Evolutionary conservation across 352 stramenopile genomes (phyloP), one percentile per base, ranked within the genome.

Genomic region (Achlya hypogyna): DNA sequence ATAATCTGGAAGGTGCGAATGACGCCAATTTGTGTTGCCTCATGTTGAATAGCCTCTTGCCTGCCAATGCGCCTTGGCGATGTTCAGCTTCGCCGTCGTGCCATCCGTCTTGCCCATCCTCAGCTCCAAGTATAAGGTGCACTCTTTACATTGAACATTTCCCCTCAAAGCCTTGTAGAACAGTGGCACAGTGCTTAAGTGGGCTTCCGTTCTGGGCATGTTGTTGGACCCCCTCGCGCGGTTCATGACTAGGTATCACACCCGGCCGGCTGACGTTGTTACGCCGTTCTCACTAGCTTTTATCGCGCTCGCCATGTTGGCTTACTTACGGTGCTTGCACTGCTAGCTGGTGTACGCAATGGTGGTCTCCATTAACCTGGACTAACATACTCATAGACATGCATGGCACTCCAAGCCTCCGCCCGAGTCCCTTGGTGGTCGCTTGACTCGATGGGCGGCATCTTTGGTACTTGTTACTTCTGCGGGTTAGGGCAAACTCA

Each of bases 31-130:
- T 42, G 14, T 42, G 14, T 42, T 6, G 14, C 14, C 34, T 14
- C 6, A 42, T 16, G 34, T 42, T 42, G 34, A 42, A 42, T 71
- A 76, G 9, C 72, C 75, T n/a, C 59, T 90, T 9, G 60, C 70
- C 1, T 90, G 79, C 35, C 79, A 88, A 43, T 77, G 76, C 28
- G 27, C 80, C 0, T 65, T 90, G 32, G 77, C 79, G 0, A 75
- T 74, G 1, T 84, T 90, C 51, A 82, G 75, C 5, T 90, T 87
- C 56, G 81, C 78, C 10, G 76, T 84, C 38, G 62, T 90, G 16
- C 79, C 81, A 5, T 88, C 79, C 10, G 72, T 85, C 16, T 84
- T 88, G 81, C 76, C 81, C 0, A 88, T 83, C 56, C 74, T 87
- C 22, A 86, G 86, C 73, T 79, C 76, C 53, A 87, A 86, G 38